Conservation (phyloP, 1,284 basidiomycete genomes). For the Tranzscheliella williamsii region DNA sequence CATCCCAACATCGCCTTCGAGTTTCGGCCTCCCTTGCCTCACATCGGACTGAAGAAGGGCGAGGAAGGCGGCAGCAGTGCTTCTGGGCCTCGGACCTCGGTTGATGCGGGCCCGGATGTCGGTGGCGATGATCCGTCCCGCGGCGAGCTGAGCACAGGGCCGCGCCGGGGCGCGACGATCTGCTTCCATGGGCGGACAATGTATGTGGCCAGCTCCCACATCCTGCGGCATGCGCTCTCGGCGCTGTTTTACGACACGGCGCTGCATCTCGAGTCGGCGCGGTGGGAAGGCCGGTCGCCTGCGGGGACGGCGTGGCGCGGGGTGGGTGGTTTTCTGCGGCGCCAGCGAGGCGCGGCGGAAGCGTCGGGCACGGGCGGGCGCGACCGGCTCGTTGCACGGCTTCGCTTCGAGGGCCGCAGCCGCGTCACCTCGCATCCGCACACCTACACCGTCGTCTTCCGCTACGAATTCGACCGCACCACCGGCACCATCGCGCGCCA, state of each 20-base stretch:
- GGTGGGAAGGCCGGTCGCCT: constrained; percentile 32
- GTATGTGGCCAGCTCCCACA: constrained; percentile 47
- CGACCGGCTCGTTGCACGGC: constrained; percentile 43
- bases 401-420: constrained; percentile 49
- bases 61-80: not conserved
- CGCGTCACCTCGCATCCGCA: constrained; percentile 44
- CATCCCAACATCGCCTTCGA: constrained; percentile 46
- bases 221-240: constrained; percentile 46
- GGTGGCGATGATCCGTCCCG: not conserved
- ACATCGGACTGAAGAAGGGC: constrained; percentile 16
- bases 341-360: too few relatives aligned
- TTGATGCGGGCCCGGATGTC: too few relatives aligned
- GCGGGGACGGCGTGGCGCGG: constrained; percentile 26
- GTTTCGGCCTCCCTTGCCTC: constrained; percentile 33
- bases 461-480: constrained; percentile 49
- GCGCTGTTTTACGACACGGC: constrained; percentile 44
- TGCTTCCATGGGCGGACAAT: constrained; percentile 50
- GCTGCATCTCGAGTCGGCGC: constrained; percentile 40
- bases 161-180: constrained; percentile 31
- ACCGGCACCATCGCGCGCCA: constrained; percentile 52
- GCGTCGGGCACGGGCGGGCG: constrained; percentile 1
- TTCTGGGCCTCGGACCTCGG: not conserved
- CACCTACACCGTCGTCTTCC: constrained; percentile 54
- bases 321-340: too few relatives aligned
- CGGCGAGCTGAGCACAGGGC: not conserved